A percentile compares a stretch with the other conserved stretches of the same genome.
These are phyloP conservation scores for Narthecium ossifragum DNA, from an alignment of 106 monocot genomes.

Conservation along the genomic window DNA sequence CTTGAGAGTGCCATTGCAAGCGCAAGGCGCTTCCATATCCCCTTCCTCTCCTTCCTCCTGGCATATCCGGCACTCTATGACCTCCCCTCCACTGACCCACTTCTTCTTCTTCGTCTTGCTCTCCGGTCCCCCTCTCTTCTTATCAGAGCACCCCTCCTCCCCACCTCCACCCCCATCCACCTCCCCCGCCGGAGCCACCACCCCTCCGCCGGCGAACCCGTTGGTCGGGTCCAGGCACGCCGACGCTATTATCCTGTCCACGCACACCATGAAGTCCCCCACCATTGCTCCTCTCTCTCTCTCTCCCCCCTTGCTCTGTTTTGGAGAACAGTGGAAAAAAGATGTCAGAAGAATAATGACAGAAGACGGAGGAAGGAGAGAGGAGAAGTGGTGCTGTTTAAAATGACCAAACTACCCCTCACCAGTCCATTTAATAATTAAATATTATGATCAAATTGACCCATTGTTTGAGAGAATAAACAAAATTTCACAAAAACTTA, in stretches of 20 bases:
- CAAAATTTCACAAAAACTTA: too few species aligned
- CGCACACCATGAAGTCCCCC: conserved; percentile 69
- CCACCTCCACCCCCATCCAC: not conserved
- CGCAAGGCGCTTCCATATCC: conserved; percentile 86
- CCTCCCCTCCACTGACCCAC: conserved; percentile 15
- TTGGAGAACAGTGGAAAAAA: not conserved
- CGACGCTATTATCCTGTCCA: conserved; percentile 59
- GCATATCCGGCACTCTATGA: conserved; percentile 69
- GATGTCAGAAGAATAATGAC: too few species aligned
- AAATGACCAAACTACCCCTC: too few species aligned
- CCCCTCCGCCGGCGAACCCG: conserved; percentile 3
- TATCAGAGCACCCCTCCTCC: conserved; percentile 26
- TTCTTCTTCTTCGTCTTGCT: conserved; percentile 14
- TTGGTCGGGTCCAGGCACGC: conserved; percentile 36
- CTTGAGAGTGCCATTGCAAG: conserved; percentile 91
- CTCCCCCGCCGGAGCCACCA: conserved; percentile 1
- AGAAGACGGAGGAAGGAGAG: too few species aligned
- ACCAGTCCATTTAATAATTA: too few species aligned
- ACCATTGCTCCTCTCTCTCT: conserved; percentile 36
- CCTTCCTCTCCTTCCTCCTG: conserved; percentile 80
- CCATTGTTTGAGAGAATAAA: too few species aligned
- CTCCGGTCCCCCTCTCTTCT: conserved; percentile 1
- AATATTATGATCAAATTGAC: too few species aligned
- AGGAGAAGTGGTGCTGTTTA: too few species aligned
- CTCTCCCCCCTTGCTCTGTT: conserved; percentile 1